phyloP scores from a whole-genome alignment of 768 basidiomycete genomes.

The Leccinum subgranulosum region DNA sequence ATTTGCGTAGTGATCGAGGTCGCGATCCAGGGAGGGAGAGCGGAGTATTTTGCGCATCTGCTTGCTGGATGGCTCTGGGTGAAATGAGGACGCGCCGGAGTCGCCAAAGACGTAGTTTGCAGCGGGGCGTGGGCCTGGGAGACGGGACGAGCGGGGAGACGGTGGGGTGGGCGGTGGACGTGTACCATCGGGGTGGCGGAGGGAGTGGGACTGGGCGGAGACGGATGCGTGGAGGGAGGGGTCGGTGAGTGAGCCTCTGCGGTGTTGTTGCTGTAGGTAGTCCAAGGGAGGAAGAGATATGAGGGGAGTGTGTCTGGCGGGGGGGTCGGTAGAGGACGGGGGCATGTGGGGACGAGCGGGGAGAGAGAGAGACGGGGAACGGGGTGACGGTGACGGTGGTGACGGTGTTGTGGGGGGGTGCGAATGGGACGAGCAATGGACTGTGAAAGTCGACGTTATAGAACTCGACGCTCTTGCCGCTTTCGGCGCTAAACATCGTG shows the following conservation, averaged over 20 bases:
- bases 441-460: slow-evolving; percentile 32
- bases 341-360: background rate
- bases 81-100: slow-evolving; percentile 30
- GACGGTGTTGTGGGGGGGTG: background rate
- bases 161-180: slow-evolving; percentile 3
- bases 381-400: too few species aligned
- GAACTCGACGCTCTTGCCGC: slow-evolving; percentile 18
- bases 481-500: slow-evolving; percentile 28
- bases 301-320: slow-evolving; percentile 45
- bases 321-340: slow-evolving; percentile 16
- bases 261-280: slow-evolving; percentile 67
- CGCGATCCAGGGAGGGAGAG: slow-evolving; percentile 51
- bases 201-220: slow-evolving; percentile 13
- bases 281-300: slow-evolving; percentile 73
- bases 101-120: slow-evolving; percentile 75
- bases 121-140: slow-evolving; percentile 50
- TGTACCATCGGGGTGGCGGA: slow-evolving; percentile 21
- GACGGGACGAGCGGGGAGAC: slow-evolving; percentile 24
- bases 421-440: slow-evolving; percentile 5
- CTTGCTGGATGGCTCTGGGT: slow-evolving; percentile 35
- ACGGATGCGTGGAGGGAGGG: slow-evolving; percentile 61
- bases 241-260: slow-evolving; percentile 82
- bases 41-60: slow-evolving; percentile 58
- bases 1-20: slow-evolving; percentile 19
- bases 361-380: background rate